A percentile compares a stretch with the other conserved stretches of the same genome.
phyloP scores from a whole-genome alignment of 257 asterid species.

The Sherardia arvensis region DNA sequence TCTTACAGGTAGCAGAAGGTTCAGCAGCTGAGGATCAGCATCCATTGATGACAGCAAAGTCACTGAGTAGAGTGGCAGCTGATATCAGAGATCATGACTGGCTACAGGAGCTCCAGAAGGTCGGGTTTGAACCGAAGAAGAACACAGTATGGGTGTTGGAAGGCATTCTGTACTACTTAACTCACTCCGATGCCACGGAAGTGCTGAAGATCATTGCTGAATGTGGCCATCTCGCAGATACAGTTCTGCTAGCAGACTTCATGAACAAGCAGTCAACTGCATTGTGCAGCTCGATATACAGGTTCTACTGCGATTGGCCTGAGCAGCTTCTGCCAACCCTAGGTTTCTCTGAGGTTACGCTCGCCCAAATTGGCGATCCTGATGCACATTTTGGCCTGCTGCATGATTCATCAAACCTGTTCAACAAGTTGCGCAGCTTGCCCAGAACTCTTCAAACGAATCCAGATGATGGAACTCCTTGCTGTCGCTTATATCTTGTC shows the following conservation, averaged over 20 bases:
- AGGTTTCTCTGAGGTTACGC: constrained; percentile 80
- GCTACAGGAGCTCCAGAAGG: constrained; percentile 74
- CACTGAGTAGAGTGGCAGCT: constrained; percentile 79
- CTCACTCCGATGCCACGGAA: constrained; percentile 62
- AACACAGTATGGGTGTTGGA: constrained; percentile 83
- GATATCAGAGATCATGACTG: constrained; percentile 77
- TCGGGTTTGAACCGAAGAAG: constrained; percentile 64
- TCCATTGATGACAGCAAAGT: constrained; percentile 57
- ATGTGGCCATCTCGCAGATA: constrained; percentile 47
- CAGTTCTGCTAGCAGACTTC: constrained; percentile 88
- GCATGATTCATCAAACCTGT: constrained; percentile 72
- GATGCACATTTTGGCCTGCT: constrained; percentile 91
- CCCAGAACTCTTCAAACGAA: constrained; percentile 76
- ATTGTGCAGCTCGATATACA: constrained; percentile 64
- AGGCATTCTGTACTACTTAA: constrained; percentile 80
- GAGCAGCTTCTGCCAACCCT: constrained; percentile 75
- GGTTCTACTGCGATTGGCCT: constrained; percentile 90
- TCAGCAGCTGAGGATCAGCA: constrained; percentile 45
- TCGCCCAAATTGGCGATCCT: constrained; percentile 91
- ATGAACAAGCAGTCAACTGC: constrained; percentile 93
- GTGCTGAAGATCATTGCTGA: constrained; percentile 63
- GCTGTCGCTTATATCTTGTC: constrained; percentile 76
- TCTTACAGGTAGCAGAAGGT: constrained; percentile 59
- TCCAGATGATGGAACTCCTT: constrained; percentile 92
- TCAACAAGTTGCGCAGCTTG: constrained; percentile 67